Base-by-base conservation (phyloP, 805 yeast species). In the Cyberlindnera americana region DNA sequence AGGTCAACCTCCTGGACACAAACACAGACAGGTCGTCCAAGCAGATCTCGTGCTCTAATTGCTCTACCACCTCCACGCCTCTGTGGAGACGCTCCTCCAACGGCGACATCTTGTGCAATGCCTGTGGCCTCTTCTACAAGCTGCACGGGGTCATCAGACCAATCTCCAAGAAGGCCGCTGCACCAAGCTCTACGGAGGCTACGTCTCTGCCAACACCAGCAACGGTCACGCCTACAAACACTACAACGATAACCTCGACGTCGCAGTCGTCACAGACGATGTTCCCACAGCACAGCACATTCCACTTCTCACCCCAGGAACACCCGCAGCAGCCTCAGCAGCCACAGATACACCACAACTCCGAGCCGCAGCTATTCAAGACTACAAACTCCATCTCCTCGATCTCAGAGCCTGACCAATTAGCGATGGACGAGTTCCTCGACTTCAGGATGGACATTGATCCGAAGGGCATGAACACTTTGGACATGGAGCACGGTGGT, bases 141-240 rank as follows among this genome's bases (percentile, higher is more conserved):
- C 68, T 91, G 17, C 97, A 91, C 55, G 97, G 96, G 11, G 90
- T 87, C 4, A 91, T 86, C 46, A 69, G 97, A 45, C 98, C 98
- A 3, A 41, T 50, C 32, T 25, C 44, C 5, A 49, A 45, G 34
- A 44, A 42, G 37, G 8, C 38, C 19, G 13, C 28, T 6, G 10
- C 29, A n/a, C n/a, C n/a, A n/a, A n/a, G n/a, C n/a, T n/a, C n/a
- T n/a, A n/a, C n/a, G n/a, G n/a, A n/a, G n/a, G n/a, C n/a, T n/a
- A n/a, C n/a, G n/a, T n/a, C n/a, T n/a, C n/a, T n/a, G n/a, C n/a
- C n/a, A n/a, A n/a, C n/a, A 21, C 12, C 35, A n/a, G 35, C 32
- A 6, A 15, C 42, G 3, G 29, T 41, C 14, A 25, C 26, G 12
- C 7, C 41, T 3, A 18, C 32, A 19, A 16, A 31, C 11, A 19